Base-by-base conservation (phyloP, 768 basidiomycete species). In the Suillus subalutaceus region DNA sequence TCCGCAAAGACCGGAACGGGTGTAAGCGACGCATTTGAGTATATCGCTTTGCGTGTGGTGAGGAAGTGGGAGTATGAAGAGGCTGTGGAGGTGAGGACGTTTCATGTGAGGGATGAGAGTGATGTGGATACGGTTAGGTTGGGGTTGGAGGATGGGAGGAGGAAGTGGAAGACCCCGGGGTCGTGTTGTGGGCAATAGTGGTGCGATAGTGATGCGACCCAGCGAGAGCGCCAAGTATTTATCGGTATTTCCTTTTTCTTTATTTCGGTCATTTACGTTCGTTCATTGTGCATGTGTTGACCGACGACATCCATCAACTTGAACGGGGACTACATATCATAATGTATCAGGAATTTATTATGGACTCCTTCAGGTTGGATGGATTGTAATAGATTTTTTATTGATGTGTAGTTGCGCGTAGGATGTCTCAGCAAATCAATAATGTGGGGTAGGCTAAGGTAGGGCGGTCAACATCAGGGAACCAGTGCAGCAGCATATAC, bases 1-100 rank as follows among this genome's bases (percentile, higher is more conserved):
- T 91, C 89, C 1, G 92, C 93, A 3, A 92, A 92, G 77, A 92
- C 90, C 5, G 93, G 93, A 0, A 83, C 85, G 43, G 88, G 90
- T 9, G 90, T 93, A 0, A 60, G 72, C 1, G 89, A 88, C 1
- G 88, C 92, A n/a, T 94, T 94, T 71, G 89, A 86, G 73, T 93
- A 93, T 71, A 81, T 94, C 50, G 90, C 87, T 5, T 72, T 77
- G 59, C 80, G 91, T 35, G 89, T 94, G 10, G 82, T 88, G 43
- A 71, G 73, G 67, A 78, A 84, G 67, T 89, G 87, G 87, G 92
- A 89, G 71, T 86, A 86, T 71, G 89, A 92, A 64, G 91, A 90
- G 63, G 78, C 79, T 16, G 64, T 83, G 13, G 87, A 88, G 38
- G 80, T 81, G 37, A 73, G 80, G 63, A 75, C 79, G n/a, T 56